A percentile compares a stretch with the other conserved stretches of the same genome.
Conservation (phyloP, 129 eudicot species). For the Sambucus nigra region DNA sequence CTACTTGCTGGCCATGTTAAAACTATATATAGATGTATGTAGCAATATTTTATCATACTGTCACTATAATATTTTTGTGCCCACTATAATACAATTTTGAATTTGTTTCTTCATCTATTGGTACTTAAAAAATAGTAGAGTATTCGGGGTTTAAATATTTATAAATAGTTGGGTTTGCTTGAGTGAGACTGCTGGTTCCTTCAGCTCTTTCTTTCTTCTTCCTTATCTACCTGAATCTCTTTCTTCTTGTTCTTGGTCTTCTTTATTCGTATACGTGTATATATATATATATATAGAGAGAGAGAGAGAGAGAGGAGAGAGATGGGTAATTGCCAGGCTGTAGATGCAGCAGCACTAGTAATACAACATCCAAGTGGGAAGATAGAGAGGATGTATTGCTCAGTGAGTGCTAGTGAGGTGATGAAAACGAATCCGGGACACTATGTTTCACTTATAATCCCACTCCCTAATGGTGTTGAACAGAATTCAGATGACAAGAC, state of each 20-base stretch:
- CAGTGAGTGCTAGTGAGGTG: constrained; percentile 59
- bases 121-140: no score
- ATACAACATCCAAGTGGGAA: constrained; percentile 88
- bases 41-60: constrained; percentile 4
- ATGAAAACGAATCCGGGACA: constrained; percentile 94
- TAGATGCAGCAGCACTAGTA: constrained; percentile 91
- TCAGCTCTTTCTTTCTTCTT: background rate
- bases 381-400: constrained; percentile 81
- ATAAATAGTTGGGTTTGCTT: no score
- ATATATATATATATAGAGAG: constrained; percentile 2
- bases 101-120: no score
- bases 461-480: constrained; percentile 20
- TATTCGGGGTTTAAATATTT: no score
- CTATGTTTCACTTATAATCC: constrained; percentile 84
- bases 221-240: no score
- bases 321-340: constrained; percentile 97
- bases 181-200: background rate
- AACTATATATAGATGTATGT: no score
- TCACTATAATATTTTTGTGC: no score
- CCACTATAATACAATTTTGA: no score
- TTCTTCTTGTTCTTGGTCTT: background rate
- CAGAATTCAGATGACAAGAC: constrained; percentile 10
- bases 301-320: constrained; percentile 13
- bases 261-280: no score
- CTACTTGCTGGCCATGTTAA: background rate